Conservation (phyloP, 139 green algal genomes). For the Micractinium sp. region DNA sequence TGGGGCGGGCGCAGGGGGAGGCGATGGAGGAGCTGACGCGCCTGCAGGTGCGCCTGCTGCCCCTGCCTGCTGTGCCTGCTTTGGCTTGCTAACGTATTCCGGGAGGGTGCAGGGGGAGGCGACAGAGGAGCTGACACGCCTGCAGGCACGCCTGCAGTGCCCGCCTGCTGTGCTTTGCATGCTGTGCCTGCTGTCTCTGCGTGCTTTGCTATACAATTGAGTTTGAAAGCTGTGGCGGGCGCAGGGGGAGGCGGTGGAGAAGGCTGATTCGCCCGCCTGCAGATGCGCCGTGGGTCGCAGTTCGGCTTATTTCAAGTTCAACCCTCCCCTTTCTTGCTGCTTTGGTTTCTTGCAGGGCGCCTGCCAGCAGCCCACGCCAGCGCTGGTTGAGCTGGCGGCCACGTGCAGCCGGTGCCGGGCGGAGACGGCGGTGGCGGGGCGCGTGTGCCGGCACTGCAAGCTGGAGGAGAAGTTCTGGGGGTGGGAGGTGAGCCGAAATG, state of each 20-base stretch:
- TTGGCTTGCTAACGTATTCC: neutral
- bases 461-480: slow-evolving; percentile 72
- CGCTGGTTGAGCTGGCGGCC: slow-evolving; percentile 42
- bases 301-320: too few relatives aligned
- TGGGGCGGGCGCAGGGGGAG: slow-evolving; percentile 51
- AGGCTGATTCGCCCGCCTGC: too few relatives aligned
- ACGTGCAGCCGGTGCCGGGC: slow-evolving; percentile 63
- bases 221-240: too few relatives aligned
- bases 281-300: too few relatives aligned
- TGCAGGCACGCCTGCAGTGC: too few relatives aligned
- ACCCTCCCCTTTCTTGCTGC: neutral
- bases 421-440: slow-evolving; percentile 58
- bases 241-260: too few relatives aligned
- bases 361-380: neutral
- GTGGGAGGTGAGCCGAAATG: slow-evolving; percentile 63
- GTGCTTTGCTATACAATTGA: neutral
- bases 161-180: neutral
- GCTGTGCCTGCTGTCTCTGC: neutral
- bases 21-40: slow-evolving; percentile 3
- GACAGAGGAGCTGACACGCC: neutral
- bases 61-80: neutral
- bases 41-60: neutral
- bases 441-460: slow-evolving; percentile 78
- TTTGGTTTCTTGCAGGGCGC: neutral
- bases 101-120: neutral